phyloP scores from a whole-genome alignment of 2,329 filamentous ascomycete species.

The Orbilia quercus region DNA sequence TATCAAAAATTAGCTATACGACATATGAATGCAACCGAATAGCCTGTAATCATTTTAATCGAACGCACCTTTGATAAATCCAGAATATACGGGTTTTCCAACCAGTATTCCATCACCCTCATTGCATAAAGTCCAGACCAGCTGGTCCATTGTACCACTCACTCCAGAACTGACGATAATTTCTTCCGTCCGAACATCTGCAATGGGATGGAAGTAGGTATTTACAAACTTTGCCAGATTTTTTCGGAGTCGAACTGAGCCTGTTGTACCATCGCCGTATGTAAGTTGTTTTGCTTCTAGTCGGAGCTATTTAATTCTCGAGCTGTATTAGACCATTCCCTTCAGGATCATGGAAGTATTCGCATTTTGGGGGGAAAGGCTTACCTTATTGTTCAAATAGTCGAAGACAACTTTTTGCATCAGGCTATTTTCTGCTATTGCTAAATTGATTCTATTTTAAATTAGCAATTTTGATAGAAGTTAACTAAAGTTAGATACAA shows the following conservation, averaged over 20 bases:
- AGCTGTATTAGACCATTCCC: neutral
- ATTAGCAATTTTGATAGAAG: no score
- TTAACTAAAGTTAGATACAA: neutral
- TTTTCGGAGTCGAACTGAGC: slow-evolving; percentile 36
- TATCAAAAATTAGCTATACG: neutral
- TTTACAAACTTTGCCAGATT: slow-evolving; percentile 52
- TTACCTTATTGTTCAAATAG: slow-evolving; percentile 54
- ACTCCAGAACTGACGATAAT: slow-evolving; percentile 53
- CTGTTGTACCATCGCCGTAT: slow-evolving; percentile 45
- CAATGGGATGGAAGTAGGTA: slow-evolving; percentile 29
- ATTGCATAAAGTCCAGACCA: slow-evolving; percentile 52
- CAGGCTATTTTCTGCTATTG: slow-evolving; percentile 55
- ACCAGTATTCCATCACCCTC: slow-evolving; percentile 56
- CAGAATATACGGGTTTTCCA: slow-evolving; percentile 53
- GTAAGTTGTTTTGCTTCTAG: slow-evolving; percentile 34
- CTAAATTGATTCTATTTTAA: slow-evolving; percentile 48
- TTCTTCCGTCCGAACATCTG: slow-evolving; percentile 27
- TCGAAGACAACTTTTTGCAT: slow-evolving; percentile 39
- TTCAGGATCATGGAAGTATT: no score
- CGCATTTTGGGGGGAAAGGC: neutral
- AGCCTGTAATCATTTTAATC: neutral
- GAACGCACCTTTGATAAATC: slow-evolving; percentile 35
- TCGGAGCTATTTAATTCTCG: slow-evolving; percentile 16
- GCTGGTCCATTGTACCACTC: slow-evolving; percentile 30
- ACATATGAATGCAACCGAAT: neutral